Base-by-base conservation (phyloP, 345 rosid species). In the Triadica sebifera region DNA sequence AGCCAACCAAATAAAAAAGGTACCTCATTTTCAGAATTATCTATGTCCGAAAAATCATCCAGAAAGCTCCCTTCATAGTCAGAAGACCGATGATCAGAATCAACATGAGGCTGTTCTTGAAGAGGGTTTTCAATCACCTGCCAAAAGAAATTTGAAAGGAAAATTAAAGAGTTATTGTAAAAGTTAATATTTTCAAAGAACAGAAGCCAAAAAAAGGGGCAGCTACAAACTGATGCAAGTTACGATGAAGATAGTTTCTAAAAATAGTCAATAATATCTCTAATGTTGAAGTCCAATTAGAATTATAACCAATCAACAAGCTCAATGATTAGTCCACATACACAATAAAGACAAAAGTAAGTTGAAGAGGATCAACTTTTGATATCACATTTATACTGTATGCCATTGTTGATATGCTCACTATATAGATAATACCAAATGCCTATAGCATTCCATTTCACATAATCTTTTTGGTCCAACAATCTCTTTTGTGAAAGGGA, bases 21-120 rank as follows among this genome's bases (percentile, higher is more conserved):
- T 84, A 94, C 98, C 95, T 89, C 97, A 22, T 63, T 76, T 52
- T 85, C 97, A 47, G 83, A 88, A 77, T 80, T 63, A 68, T 87
- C 84, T 6, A 75, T 2, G 83, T 88, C 86, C 5, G 89, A 82
- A 82, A 84, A 84, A 37, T 83, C 91, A 25, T 86, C 84, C 25
- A 81, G 60, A 76, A 84, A 78, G 80, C 80, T 83, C 63, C 81
- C 89, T 22, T 87, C 89, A 65, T 66, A 78, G 34, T 86, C 93
- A 9, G 89, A 83, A 64, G 87, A 85, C 81, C 47, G 79, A 12
- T 77, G 70, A 79, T 85, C 89, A 52, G 81, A 80, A 70, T 74
- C 87, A 52, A 64, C 66, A 76, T 43, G 55, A 16, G 70, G 77
- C 79, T 80, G 82, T 39, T 71, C 83, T 13, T 65, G 68, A 63